phyloP scores from a whole-genome alignment of 371 early-diverging fungal species.

The Capniomyces stellatus region DNA sequence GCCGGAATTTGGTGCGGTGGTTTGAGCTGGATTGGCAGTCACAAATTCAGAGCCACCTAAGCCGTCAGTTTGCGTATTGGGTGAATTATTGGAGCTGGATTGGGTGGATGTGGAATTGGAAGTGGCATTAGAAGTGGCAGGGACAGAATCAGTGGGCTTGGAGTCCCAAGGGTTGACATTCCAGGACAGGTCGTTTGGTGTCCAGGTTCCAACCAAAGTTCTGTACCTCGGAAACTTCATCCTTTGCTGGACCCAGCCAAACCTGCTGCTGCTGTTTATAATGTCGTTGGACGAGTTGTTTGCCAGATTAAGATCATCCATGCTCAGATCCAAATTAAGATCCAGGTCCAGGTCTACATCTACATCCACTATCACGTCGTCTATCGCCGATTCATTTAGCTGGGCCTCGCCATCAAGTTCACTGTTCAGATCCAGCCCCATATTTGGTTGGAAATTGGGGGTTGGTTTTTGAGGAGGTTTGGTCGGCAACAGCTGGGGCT shows the following conservation, averaged over 20 bases:
- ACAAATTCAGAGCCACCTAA: too few relatives aligned
- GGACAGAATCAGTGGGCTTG: neutral
- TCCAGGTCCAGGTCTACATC: slow-evolving; percentile 9
- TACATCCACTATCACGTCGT: slow-evolving; percentile 18
- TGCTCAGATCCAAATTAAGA: neutral
- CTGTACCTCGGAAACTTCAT: slow-evolving; percentile 18
- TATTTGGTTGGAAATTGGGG: slow-evolving; percentile 1
- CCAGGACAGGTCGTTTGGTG: slow-evolving; percentile 23
- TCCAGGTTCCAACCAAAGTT: slow-evolving; percentile 19
- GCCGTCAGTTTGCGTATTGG: neutral
- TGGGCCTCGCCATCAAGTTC: slow-evolving; percentile 28
- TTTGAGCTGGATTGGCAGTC: too few relatives aligned
- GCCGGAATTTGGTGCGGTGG: too few relatives aligned
- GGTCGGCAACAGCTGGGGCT: neutral
- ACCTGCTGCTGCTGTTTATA: slow-evolving; percentile 6
- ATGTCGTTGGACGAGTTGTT: neutral
- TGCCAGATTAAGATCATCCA: neutral
- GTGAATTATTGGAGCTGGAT: neutral
- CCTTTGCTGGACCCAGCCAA: slow-evolving; percentile 22
- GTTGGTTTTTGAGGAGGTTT: slow-evolving; percentile 10
- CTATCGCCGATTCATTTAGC: slow-evolving; percentile 21
- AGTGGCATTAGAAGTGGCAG: neutral
- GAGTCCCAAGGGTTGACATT: slow-evolving; percentile 25
- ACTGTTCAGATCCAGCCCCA: neutral
- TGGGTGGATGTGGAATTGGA: neutral